A percentile compares a stretch with the other conserved stretches of the same genome.
phyloP scores from a whole-genome alignment of 1,139 yeast species.

The Candida sanyaensis region DNA sequence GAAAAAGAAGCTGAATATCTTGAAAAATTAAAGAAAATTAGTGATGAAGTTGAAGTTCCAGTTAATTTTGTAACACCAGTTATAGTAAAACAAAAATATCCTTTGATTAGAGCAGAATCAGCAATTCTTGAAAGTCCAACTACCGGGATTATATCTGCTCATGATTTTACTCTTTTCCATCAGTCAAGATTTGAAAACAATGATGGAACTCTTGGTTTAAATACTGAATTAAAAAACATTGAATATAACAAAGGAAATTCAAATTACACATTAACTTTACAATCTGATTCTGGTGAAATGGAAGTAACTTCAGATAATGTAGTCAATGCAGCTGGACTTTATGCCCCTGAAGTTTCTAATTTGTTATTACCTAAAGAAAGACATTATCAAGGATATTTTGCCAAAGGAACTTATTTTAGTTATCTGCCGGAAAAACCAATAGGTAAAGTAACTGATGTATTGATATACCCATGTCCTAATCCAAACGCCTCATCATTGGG shows the following conservation, averaged over 20 bases:
- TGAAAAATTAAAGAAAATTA: constrained; percentile 50
- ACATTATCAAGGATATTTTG: constrained; percentile 62
- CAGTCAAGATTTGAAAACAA: constrained; percentile 52
- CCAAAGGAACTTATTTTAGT: constrained; percentile 81
- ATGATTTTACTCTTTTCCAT: constrained; percentile 64
- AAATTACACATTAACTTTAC: constrained; percentile 29
- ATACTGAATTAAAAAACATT: constrained; percentile 56
- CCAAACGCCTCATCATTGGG: constrained; percentile 77
- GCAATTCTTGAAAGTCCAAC: constrained; percentile 78
- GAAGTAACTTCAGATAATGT: constrained; percentile 57
- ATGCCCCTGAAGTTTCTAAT: constrained; percentile 70
- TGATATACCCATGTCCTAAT: constrained; percentile 80
- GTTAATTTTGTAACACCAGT: constrained; percentile 53
- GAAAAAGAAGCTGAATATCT: constrained; percentile 63
- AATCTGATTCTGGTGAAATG: constrained; percentile 37
- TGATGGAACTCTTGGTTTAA: constrained; percentile 67
- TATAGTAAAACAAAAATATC: constrained; percentile 53
- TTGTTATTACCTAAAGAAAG: constrained; percentile 65
- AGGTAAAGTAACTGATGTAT: constrained; percentile 33
- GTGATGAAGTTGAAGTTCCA: constrained; percentile 58
- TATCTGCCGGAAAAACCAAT: constrained; percentile 48
- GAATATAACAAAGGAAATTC: constrained; percentile 20
- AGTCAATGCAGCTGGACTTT: constrained; percentile 77
- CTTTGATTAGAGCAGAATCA: constrained; percentile 60
- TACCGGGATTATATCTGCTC: constrained; percentile 84